These are phyloP conservation scores for Hibiscus tridactylites DNA, from an alignment of 345 rosid genomes.

Conservation along the genomic window DNA sequence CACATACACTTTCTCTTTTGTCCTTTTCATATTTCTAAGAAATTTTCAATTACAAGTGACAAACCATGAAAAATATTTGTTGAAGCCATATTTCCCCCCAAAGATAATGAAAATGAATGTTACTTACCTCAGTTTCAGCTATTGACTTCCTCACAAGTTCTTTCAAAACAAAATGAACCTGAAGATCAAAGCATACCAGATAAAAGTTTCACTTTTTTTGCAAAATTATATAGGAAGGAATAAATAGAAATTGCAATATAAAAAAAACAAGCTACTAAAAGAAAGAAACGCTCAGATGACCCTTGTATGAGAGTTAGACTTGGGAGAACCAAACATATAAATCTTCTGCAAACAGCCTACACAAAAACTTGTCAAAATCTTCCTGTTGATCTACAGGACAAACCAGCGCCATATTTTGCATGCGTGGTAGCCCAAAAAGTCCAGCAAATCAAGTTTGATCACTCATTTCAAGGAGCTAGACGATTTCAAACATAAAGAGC, in stretches of 20 bases:
- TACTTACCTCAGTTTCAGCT: conserved; percentile 76
- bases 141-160: conserved; percentile 97
- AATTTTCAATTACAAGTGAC: background rate
- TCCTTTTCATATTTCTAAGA: background rate
- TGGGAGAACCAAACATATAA: background rate
- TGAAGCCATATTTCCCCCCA: background rate
- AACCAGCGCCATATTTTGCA: background rate
- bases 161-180: conserved; percentile 94
- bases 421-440: background rate
- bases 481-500: too few relatives aligned
- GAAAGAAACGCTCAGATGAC: background rate
- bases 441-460: too few relatives aligned
- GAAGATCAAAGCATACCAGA: conserved; percentile 3
- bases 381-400: background rate
- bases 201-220: background rate
- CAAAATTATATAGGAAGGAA: background rate
- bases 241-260: background rate
- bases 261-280: background rate
- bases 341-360: background rate
- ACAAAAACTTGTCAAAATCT: conserved; percentile 2
- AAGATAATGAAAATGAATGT: background rate
- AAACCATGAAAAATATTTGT: background rate
- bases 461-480: too few relatives aligned
- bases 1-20: background rate
- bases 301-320: background rate